Percentiles rank a stretch among this genome's conserved stretches.
These are phyloP conservation scores for Daldinia loculata DNA, from an alignment of 495 filamentous ascomycete species.

Conservation along the genomic window DNA sequence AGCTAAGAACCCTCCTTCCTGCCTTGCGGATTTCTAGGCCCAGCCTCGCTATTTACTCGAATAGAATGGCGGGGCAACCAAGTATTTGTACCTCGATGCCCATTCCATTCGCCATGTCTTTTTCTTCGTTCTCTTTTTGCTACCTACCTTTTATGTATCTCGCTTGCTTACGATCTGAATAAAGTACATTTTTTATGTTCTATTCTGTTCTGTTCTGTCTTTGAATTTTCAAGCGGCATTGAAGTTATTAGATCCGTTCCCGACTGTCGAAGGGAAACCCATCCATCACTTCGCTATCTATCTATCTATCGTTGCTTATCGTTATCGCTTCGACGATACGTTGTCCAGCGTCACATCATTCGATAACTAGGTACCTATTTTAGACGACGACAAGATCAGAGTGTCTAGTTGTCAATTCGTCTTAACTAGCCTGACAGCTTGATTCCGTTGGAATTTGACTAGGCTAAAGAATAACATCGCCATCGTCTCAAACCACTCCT, in stretches of 20 bases:
- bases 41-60: conserved; percentile 57
- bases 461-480: too few relatives aligned
- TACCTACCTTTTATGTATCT: neutral
- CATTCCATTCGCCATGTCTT: conserved; percentile 16
- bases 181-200: neutral
- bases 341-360: too few relatives aligned
- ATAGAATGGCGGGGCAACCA: conserved; percentile 55
- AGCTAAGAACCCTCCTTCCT: conserved; percentile 13
- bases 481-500: too few relatives aligned
- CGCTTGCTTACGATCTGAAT: neutral
- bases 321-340: too few relatives aligned
- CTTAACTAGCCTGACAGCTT: too few relatives aligned
- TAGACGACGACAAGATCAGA: neutral
- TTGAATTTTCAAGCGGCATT: neutral
- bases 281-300: conserved; percentile 1
- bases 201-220: neutral
- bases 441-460: too few relatives aligned
- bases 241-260: neutral
- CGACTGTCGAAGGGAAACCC: neutral
- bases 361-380: neutral
- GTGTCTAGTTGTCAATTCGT: too few relatives aligned
- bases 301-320: neutral
- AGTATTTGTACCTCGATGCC: conserved; percentile 40
- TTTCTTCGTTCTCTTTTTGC: neutral
- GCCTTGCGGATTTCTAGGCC: conserved; percentile 41